These are phyloP conservation scores for Penicillium canariense DNA, from an alignment of 495 filamentous ascomycete species.

Conservation along the genomic window DNA sequence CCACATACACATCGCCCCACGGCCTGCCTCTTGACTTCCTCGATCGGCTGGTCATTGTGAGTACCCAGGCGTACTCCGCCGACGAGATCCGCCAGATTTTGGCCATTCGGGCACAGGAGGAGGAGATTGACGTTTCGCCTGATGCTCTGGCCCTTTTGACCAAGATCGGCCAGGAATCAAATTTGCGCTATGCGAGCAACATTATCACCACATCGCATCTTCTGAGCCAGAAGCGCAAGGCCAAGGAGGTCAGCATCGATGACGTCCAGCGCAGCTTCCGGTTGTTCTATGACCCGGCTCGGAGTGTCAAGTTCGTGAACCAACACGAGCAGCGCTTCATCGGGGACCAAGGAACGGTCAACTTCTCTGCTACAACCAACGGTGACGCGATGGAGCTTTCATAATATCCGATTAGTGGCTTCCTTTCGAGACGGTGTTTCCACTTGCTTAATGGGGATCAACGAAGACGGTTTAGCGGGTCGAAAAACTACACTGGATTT, in stretches of 20 bases:
- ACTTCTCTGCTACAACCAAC: slow-evolving; percentile 63
- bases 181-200: slow-evolving; percentile 90
- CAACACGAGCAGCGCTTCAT: slow-evolving; percentile 93
- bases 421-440: slow-evolving; percentile 15
- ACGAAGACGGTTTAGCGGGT: slow-evolving; percentile 16
- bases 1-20: slow-evolving; percentile 86
- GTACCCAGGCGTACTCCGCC: slow-evolving; percentile 80
- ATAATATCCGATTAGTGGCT: slow-evolving; percentile 38
- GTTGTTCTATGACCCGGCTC: slow-evolving; percentile 84
- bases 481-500: slow-evolving; percentile 23
- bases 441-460: slow-evolving; percentile 23
- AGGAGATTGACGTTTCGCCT: slow-evolving; percentile 86
- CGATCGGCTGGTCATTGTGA: slow-evolving; percentile 93
- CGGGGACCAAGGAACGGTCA: slow-evolving; percentile 77
- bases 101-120: slow-evolving; percentile 86
- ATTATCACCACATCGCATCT: slow-evolving; percentile 91
- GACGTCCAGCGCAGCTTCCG: slow-evolving; percentile 92
- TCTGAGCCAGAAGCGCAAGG: slow-evolving; percentile 73
- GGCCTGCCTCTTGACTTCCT: slow-evolving; percentile 94
- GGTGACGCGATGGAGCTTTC: slow-evolving; percentile 85
- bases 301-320: slow-evolving; percentile 86
- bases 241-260: slow-evolving; percentile 73
- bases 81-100: slow-evolving; percentile 92
- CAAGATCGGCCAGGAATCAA: slow-evolving; percentile 92
- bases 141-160: slow-evolving; percentile 89